Conservation (phyloP, 2,329 filamentous ascomycete genomes). For the Penicillium occitanis region DNA sequence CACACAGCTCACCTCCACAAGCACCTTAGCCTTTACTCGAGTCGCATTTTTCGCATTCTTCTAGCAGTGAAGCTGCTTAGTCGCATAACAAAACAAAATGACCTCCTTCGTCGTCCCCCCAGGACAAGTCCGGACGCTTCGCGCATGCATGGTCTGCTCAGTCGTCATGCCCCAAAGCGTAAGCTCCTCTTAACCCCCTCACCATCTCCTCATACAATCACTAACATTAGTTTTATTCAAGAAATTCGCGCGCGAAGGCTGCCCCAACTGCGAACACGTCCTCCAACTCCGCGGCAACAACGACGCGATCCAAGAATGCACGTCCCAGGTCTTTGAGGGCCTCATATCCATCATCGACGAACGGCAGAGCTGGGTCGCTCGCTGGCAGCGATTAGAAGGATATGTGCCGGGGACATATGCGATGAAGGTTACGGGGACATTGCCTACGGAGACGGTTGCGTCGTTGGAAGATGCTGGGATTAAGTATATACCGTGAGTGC, state of each 20-base stretch:
- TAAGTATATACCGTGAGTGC: constrained; percentile 59
- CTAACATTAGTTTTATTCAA: constrained; percentile 36
- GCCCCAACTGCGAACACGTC: constrained; percentile 94
- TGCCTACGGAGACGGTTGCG: constrained; percentile 58
- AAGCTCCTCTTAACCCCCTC: constrained; percentile 34
- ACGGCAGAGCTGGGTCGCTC: constrained; percentile 87
- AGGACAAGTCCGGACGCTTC: constrained; percentile 77
- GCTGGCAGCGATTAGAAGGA: constrained; percentile 86
- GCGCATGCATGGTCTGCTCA: constrained; percentile 98
- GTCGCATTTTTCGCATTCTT: background rate
- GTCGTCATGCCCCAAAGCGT: constrained; percentile 82
- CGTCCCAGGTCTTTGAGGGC: constrained; percentile 93
- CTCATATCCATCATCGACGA: constrained; percentile 83
- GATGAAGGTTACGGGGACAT: constrained; percentile 84
- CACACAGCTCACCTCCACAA: background rate
- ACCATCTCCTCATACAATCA: background rate
- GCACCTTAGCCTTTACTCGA: background rate
- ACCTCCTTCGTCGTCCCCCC: constrained; percentile 66
- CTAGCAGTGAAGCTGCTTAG: background rate
- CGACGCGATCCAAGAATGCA: constrained; percentile 88
- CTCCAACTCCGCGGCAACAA: constrained; percentile 75
- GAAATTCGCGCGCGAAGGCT: constrained; percentile 84
- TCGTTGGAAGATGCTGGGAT: constrained; percentile 60
- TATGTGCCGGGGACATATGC: constrained; percentile 92
- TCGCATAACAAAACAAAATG: constrained; percentile 28